Base-by-base conservation (phyloP, 1,139 yeast genomes). In the Debaryomycetaceae sp. region DNA sequence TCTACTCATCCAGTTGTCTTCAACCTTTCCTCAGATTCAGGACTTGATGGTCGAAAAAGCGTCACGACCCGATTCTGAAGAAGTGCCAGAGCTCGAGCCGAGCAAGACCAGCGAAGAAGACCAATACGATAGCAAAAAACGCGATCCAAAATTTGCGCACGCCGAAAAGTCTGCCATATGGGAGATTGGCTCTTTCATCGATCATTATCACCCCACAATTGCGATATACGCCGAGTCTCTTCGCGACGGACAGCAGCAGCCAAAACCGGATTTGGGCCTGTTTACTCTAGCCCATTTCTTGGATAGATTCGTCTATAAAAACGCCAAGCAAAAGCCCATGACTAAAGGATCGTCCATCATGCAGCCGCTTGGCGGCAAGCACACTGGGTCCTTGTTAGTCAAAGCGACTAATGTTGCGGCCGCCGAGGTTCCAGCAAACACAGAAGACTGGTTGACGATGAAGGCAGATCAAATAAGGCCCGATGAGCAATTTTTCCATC, bases 281-380 rank as follows among this genome's bases (percentile, higher is more conserved):
- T 90, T 77, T 55, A 77, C 95, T 0, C 63, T 90, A 39, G 65
- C 85, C 16, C 97, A 87, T 54, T 90, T 90, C 70, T 68, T 90
- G 59, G 96, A 90, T 55, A 73, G 95, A 53, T 90, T 92, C 59
- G 96, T 92, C 23, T 90, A 90, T 61, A 80, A 83, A 57, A 86
- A 86, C 50, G 86, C 96, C 30, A 85, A 83, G 58, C 80, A 76
- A 45, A 82, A 79, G 55, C 65, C 77, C 15, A 40, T 41, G 26
- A 62, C 78, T 22, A 78, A 82, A 49, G 97, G 97, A 46, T 65
- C 80, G 3, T 83, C 96, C 28, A 87, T 90, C 51, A 92, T 92
- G 97, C 98, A 90, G 62, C 97, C 98, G 29, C 65, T 92, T 38
- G 92, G 95, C 28, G 97, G 97, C 34, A 72, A 78, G 2, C 85